Evolutionary conservation across 2,329 filamentous ascomycete species (phyloP), one percentile per base, ranked within the genome.

Genomic region (Verticillium isaacii): DNA sequence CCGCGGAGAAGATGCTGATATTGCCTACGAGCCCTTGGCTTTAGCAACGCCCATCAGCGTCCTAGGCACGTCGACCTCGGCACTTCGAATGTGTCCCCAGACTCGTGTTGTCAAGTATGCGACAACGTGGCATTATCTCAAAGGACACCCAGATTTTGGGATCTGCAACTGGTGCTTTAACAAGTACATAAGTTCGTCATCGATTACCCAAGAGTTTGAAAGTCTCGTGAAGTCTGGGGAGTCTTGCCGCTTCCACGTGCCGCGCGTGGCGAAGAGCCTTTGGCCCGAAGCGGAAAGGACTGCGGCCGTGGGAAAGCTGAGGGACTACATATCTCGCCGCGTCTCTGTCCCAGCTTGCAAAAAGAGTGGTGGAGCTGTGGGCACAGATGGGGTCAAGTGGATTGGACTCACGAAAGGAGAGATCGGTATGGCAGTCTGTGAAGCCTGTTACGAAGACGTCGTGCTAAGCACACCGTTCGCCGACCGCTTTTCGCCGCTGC

Each of bases 81-180:
- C 32, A 7, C 57, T 58, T 17, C 57, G 57, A 11, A 11, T 45
- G 14, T 77, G 74, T 29, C 70, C 74, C 1, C 68, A 71, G 39
- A 23, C 56, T 1, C 69, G 73, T 15, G 19, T 57, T 0, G 63
- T 76, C 0, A 64, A 66, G 23, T 76, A 75, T 50, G 62, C 66
- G 0, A 64, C 72, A 0, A 68, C 68, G n/a, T 77, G 74, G 71
- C 73, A 76, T 56, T 68, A 65, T 1, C 57, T 72, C 1, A 61
- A 64, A 2, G 67, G 69, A 3, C 37, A 68, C 2, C 70, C 74
- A 0, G 65, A 69, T 1, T 78, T 73, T 29, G 61, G 73, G 3
- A 68, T 80, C 37, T 82, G 79, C 64, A 77, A 76, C 1, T 67
- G 71, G 25, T 82, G 79, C 64, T 74, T 78, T 37, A 69, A 71